Percentiles rank a stretch among this genome's conserved stretches.
Conservation (phyloP, 2,329 filamentous ascomycete species). For the Emmonsiellopsis sp. region DNA sequence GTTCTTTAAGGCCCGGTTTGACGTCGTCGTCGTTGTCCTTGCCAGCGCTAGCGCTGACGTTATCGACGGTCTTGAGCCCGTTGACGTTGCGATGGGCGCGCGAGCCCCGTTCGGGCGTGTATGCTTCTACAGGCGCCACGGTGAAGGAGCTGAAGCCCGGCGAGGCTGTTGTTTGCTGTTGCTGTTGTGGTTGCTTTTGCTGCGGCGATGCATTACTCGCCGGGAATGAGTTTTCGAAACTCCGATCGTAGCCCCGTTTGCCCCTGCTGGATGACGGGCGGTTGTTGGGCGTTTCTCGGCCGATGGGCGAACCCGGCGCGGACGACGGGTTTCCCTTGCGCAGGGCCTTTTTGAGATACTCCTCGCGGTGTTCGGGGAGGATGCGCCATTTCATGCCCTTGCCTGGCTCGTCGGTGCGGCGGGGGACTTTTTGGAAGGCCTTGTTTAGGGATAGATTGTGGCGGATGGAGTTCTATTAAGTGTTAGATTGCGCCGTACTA, state of each 20-base stretch:
- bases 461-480: slow-evolving; percentile 76
- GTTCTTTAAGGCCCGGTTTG: slow-evolving; percentile 18
- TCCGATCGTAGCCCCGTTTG: slow-evolving; percentile 10
- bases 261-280: slow-evolving; percentile 25
- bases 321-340: slow-evolving; percentile 33
- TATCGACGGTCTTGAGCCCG: slow-evolving; percentile 7
- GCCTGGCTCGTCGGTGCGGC: slow-evolving; percentile 86
- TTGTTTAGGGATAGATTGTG: slow-evolving; percentile 96
- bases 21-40: no score
- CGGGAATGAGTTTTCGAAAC: slow-evolving; percentile 29
- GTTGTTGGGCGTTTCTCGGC: slow-evolving; percentile 31
- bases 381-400: slow-evolving; percentile 99
- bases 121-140: slow-evolving; percentile 34
- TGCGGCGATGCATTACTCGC: slow-evolving; percentile 29
- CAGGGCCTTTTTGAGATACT: slow-evolving; percentile 59
- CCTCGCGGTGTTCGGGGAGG: slow-evolving; percentile 69
- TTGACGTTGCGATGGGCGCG: slow-evolving; percentile 21
- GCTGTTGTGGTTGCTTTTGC: no score
- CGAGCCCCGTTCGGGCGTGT: slow-evolving; percentile 39
- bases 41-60: no score
- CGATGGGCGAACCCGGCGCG: slow-evolving; percentile 36
- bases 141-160: slow-evolving; percentile 34
- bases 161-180: slow-evolving; percentile 20
- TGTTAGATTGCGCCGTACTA: not conserved
- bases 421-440: slow-evolving; percentile 84